A percentile compares a stretch with the other conserved stretches of the same genome.
phyloP scores from a whole-genome alignment of 768 basidiomycete species.

The Termitomyces sp. region DNA sequence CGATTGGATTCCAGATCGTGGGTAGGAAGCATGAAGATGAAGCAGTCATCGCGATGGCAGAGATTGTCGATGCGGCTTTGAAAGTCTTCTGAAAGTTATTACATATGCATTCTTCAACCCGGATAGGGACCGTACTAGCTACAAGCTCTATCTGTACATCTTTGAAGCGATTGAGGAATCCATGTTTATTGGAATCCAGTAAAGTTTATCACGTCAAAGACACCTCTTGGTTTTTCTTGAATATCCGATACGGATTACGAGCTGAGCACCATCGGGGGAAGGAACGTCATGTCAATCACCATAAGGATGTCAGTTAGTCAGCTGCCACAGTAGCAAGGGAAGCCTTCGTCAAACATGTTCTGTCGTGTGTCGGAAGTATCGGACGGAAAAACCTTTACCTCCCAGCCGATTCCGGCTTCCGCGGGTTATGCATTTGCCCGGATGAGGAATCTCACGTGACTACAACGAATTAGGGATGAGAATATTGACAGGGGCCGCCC shows the following conservation, averaged over 20 bases:
- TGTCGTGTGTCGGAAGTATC: too few species aligned
- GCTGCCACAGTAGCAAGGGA: too few species aligned
- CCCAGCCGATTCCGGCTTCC: neutral
- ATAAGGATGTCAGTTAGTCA: too few species aligned
- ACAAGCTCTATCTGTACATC: neutral
- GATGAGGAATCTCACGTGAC: neutral
- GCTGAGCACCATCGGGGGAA: too few species aligned
- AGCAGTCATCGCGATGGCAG: slow-evolving; percentile 62
- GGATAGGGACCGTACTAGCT: neutral
- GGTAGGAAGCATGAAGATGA: slow-evolving; percentile 74
- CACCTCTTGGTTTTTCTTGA: too few species aligned
- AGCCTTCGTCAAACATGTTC: too few species aligned
- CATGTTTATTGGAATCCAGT: neutral
- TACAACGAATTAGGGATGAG: neutral
- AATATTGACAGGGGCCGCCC: slow-evolving; percentile 4
- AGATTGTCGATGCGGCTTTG: slow-evolving; percentile 50
- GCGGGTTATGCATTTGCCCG: neutral
- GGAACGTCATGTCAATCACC: too few species aligned
- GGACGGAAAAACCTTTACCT: too few species aligned
- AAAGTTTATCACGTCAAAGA: too few species aligned
- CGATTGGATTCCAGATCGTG: slow-evolving; percentile 61
- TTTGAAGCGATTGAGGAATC: neutral
- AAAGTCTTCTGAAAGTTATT: slow-evolving; percentile 14
- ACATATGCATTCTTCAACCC: neutral
- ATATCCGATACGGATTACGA: too few species aligned